Conservation (phyloP, 2,329 filamentous ascomycete genomes). For the Juglanconis oblonga region DNA sequence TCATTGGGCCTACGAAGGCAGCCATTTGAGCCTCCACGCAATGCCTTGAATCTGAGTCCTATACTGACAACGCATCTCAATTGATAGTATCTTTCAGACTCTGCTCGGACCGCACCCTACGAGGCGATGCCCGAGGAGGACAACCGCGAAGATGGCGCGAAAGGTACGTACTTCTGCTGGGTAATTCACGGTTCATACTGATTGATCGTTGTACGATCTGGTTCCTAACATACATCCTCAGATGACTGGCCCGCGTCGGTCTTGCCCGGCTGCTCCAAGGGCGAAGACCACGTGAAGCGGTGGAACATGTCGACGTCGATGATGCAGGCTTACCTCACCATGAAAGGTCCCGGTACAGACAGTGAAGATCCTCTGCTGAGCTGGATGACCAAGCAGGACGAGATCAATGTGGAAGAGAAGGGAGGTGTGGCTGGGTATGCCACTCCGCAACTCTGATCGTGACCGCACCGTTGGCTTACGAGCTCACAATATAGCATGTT, state of each 20-base stretch:
- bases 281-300: not conserved
- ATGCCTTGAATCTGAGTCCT: not conserved
- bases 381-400: slow-evolving; percentile 22
- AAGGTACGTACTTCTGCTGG: not conserved
- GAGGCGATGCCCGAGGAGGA: not conserved
- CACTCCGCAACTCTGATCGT: not conserved
- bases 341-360: slow-evolving; percentile 28
- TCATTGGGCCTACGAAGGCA: no score
- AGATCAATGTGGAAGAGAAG: not conserved
- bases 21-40: no score
- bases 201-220: not conserved
- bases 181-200: no score
- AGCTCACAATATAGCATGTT: slow-evolving; percentile 1
- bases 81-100: slow-evolving; percentile 2
- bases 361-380: slow-evolving; percentile 26
- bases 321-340: slow-evolving; percentile 31
- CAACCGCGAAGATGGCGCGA: not conserved
- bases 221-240: not conserved
- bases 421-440: slow-evolving; percentile 1
- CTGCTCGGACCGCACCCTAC: not conserved
- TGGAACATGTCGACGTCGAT: slow-evolving; percentile 16
- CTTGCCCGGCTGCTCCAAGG: not conserved
- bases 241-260: not conserved
- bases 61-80: no score
- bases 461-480: not conserved